A percentile compares a stretch with the other conserved stretches of the same genome.
Evolutionary conservation across 2,329 filamentous ascomycete species (phyloP).

Genomic region (Geosmithia flava): DNA sequence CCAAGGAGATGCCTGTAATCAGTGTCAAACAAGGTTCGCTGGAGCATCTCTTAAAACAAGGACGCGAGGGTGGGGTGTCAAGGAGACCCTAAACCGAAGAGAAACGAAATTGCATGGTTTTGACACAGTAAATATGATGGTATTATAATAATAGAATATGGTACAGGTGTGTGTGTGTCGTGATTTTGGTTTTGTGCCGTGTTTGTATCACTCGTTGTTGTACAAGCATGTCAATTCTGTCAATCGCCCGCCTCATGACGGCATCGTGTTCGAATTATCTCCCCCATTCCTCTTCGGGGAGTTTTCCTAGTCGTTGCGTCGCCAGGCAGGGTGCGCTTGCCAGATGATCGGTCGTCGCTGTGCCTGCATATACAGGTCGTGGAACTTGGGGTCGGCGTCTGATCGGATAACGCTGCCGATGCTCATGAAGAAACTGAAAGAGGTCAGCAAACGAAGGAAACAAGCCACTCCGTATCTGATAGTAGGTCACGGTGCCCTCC

Average conservation of each 20-base stretch:
- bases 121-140: neutral
- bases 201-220: neutral
- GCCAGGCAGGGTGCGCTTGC: conserved; percentile 24
- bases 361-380: conserved; percentile 64
- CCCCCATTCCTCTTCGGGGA: neutral
- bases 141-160: neutral
- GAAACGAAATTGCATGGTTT: neutral
- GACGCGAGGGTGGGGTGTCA: no score
- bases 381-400: conserved; percentile 66
- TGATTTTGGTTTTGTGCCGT: neutral
- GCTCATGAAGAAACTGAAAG: conserved; percentile 82
- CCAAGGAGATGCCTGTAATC: neutral
- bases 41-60: no score
- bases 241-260: neutral
- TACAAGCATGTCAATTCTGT: neutral
- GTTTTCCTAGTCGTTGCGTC: conserved; percentile 9
- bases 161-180: neutral
- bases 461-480: neutral
- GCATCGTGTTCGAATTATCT: neutral
- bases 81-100: no score
- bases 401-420: conserved; percentile 94
- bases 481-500: neutral
- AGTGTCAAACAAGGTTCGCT: no score
- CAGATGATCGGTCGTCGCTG: conserved; percentile 61
- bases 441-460: neutral